A percentile compares a stretch with the other conserved stretches of the same genome.
Evolutionary conservation across 129 eudicot species (phyloP).

Genomic region (Chrysanthemum seticuspe): DNA sequence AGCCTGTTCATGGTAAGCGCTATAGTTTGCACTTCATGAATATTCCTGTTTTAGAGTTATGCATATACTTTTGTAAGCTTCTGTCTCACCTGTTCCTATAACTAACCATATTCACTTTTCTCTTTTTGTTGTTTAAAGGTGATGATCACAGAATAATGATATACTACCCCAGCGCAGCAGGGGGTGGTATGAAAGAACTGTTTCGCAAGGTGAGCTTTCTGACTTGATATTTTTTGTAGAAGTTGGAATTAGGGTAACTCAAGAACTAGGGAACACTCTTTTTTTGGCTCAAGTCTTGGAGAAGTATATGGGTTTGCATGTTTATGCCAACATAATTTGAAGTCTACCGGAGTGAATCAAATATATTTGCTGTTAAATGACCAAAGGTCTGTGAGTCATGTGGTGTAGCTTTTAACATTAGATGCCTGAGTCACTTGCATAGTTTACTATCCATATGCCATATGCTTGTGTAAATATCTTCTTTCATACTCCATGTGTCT

Average conservation of each 20-base stretch:
- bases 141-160: slow-evolving; percentile 98
- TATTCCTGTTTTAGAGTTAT: slow-evolving; percentile 3
- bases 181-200: slow-evolving; percentile 98
- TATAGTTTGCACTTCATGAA: slow-evolving; percentile 17
- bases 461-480: slow-evolving; percentile 4
- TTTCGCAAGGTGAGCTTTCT: slow-evolving; percentile 77
- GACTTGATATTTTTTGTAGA: slow-evolving; percentile 7
- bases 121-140: slow-evolving; percentile 42
- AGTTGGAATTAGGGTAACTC: slow-evolving; percentile 2
- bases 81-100: slow-evolving; percentile 1
- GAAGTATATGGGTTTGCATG: not conserved
- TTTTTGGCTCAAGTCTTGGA: not conserved
- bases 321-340: too few relatives aligned
- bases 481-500: not conserved
- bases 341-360: not conserved
- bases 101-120: slow-evolving; percentile 23
- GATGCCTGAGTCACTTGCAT: slow-evolving; percentile 4
- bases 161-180: slow-evolving; percentile 97
- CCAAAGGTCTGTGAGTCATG: slow-evolving; percentile 3
- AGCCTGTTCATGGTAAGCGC: slow-evolving; percentile 79
- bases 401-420: slow-evolving; percentile 18
- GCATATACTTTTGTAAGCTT: slow-evolving; percentile 10
- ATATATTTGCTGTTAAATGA: slow-evolving; percentile 7
- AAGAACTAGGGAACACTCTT: not conserved
- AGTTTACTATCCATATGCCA: not conserved